Evolutionary conservation across 768 basidiomycete species (phyloP).

Genomic region (Phylloporus scabripes): DNA sequence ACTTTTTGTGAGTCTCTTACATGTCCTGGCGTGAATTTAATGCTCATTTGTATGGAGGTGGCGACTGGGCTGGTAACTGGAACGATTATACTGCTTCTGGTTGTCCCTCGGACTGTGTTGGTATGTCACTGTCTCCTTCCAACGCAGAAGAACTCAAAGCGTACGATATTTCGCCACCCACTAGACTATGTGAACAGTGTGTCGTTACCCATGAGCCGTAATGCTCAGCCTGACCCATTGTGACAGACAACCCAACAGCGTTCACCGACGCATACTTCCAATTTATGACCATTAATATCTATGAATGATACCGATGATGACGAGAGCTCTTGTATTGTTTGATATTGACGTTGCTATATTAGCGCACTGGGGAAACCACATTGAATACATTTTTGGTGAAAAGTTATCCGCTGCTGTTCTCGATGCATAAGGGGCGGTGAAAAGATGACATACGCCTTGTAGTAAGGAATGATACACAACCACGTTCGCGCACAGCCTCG

Average conservation of each 20-base stretch:
- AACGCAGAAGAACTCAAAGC: neutral
- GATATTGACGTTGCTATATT: neutral
- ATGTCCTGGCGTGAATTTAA: neutral
- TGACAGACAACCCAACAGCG: conserved; percentile 33
- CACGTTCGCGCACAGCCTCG: no score
- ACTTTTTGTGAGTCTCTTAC: conserved; percentile 27
- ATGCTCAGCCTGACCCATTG: neutral
- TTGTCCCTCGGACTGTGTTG: conserved; percentile 28
- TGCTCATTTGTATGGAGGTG: conserved; percentile 16
- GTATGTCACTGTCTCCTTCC: conserved; percentile 10
- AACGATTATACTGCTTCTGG: conserved; percentile 25
- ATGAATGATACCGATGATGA: conserved; percentile 12
- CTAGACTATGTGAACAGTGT: conserved; percentile 27
- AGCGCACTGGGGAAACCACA: neutral
- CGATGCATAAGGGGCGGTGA: no score
- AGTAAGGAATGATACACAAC: no score
- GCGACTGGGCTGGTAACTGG: conserved; percentile 27
- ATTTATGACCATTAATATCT: conserved; percentile 35
- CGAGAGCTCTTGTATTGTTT: neutral
- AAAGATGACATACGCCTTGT: no score
- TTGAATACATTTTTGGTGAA: neutral
- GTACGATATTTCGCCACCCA: no score
- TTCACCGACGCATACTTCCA: conserved; percentile 41
- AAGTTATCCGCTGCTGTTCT: no score
- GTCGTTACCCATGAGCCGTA: neutral